Conservation (phyloP, 129 eudicot genomes). For the Artemisia argyi region DNA sequence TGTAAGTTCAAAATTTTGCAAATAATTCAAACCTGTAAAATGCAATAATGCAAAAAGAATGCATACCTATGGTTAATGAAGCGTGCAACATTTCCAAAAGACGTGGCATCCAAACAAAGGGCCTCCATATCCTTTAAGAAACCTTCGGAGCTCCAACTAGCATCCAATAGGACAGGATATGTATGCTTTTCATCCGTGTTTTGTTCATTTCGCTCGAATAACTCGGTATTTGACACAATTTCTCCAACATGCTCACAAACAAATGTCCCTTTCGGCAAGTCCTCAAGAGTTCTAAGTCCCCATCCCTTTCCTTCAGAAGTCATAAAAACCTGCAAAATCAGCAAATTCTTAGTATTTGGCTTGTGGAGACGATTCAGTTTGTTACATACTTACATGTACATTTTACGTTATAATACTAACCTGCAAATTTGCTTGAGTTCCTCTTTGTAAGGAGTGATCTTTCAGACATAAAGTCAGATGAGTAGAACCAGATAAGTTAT, state of each 20-base stretch:
- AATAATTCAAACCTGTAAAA: not conserved
- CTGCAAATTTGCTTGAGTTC: conserved; percentile 51
- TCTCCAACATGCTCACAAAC: conserved; percentile 70
- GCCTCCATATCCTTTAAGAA: conserved; percentile 67
- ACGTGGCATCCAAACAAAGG: conserved; percentile 64
- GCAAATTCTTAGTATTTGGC: not conserved
- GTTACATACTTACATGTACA: not conserved
- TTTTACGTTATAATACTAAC: conserved; percentile 20
- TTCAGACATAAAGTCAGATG: conserved; percentile 28
- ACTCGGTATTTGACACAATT: conserved; percentile 46
- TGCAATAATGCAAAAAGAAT: not conserved
- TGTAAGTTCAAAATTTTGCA: not conserved
- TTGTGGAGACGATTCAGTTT: not conserved
- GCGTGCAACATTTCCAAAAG: conserved; percentile 59
- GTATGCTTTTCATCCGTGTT: conserved; percentile 40
- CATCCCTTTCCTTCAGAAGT: conserved; percentile 60
- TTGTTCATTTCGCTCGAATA: conserved; percentile 36
- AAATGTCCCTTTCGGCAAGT: conserved; percentile 57
- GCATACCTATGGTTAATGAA: conserved; percentile 63
- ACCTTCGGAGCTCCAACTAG: conserved; percentile 62
- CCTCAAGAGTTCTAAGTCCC: conserved; percentile 65
- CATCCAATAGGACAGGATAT: conserved; percentile 60
- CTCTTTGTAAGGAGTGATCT: conserved; percentile 36
- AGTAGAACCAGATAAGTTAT: conserved; percentile 15
- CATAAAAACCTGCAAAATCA: conserved; percentile 56